Percentiles rank a stretch among this genome's conserved stretches.
These are phyloP conservation scores for Physcomitrellopsis africana DNA, from an alignment of 225 moss, liverwort and hornwort species.

Conservation along the genomic window DNA sequence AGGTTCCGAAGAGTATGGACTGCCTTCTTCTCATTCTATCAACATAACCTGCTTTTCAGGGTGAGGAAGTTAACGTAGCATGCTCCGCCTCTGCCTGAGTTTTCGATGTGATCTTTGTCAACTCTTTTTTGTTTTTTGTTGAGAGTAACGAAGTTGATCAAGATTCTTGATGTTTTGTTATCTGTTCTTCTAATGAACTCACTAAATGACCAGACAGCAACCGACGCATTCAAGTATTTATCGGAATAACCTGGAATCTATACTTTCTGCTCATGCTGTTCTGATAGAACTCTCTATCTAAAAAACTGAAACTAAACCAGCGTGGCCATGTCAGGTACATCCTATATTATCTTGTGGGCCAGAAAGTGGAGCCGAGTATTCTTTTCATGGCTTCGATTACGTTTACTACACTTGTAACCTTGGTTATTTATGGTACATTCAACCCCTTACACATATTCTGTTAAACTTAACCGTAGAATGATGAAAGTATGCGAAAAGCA, in stretches of 20 bases:
- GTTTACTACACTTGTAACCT: slow-evolving; percentile 40
- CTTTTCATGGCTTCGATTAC: slow-evolving; percentile 41
- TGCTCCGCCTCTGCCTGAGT: not conserved
- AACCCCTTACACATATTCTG: slow-evolving; percentile 6
- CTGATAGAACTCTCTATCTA: not conserved
- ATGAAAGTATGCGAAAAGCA: not conserved
- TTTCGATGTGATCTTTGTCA: not conserved
- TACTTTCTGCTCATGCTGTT: not conserved
- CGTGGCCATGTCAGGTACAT: slow-evolving; percentile 59
- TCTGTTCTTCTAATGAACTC: slow-evolving; percentile 11
- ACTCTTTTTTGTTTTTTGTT: not conserved
- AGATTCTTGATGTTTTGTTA: not conserved
- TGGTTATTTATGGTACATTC: slow-evolving; percentile 70
- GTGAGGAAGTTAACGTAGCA: slow-evolving; percentile 34
- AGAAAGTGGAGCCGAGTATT: slow-evolving; percentile 44
- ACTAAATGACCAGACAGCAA: not conserved
- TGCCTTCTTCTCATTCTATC: slow-evolving; percentile 90
- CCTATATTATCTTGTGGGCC: slow-evolving; percentile 53
- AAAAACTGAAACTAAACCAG: slow-evolving; percentile 5
- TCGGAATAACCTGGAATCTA: not conserved
- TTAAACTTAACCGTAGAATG: not conserved
- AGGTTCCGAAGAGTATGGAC: slow-evolving; percentile 73
- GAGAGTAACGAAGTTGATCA: slow-evolving; percentile 10
- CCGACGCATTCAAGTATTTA: not conserved
- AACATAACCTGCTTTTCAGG: slow-evolving; percentile 77